A percentile compares a stretch with the other conserved stretches of the same genome.
Evolutionary conservation across 768 basidiomycete species (phyloP).

Genomic region (Gloeostereum incarnatum): DNA sequence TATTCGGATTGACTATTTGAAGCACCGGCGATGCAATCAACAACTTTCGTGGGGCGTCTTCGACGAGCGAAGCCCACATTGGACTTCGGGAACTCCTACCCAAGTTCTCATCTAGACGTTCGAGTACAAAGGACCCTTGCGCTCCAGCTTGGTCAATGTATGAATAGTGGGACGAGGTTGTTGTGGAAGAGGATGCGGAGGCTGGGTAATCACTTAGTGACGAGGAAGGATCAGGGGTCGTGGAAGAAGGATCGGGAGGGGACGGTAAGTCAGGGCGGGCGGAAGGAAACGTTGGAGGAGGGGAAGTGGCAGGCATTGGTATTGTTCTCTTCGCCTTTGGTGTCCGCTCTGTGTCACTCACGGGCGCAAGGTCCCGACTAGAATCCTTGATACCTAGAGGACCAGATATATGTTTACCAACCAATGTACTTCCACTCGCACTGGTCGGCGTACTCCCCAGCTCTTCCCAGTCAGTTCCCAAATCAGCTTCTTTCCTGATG

Average conservation of each 20-base stretch:
- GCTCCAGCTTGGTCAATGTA: conserved; percentile 24
- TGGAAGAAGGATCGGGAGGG: conserved; percentile 47
- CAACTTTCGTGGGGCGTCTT: conserved; percentile 82
- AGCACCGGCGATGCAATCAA: conserved; percentile 79
- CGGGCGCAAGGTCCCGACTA: too few species aligned
- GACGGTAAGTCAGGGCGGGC: conserved; percentile 27
- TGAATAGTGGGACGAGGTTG: conserved; percentile 62
- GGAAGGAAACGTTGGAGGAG: conserved; percentile 1
- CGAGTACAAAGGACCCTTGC: conserved; percentile 49
- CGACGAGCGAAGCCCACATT: conserved; percentile 56
- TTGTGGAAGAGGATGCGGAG: conserved; percentile 54
- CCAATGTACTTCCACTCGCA: conserved; percentile 21
- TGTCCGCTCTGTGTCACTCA: conserved; percentile 32
- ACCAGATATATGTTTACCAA: background rate
- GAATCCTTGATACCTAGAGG: too few species aligned
- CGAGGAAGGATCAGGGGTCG: conserved; percentile 74
- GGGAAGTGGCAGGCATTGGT: conserved; percentile 1
- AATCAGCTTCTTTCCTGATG: conserved; percentile 44
- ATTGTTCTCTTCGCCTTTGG: conserved; percentile 29
- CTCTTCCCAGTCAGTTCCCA: conserved; percentile 61
- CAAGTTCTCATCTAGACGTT: conserved; percentile 65
- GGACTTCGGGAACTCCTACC: conserved; percentile 49
- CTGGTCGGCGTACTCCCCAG: conserved; percentile 42
- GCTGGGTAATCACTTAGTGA: conserved; percentile 65
- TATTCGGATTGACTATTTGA: conserved; percentile 90